Evolutionary conservation across 164 flowering plant genomes (phyloP), one percentile per base, ranked within the genome.

Genomic region (Litsea cubeba): DNA sequence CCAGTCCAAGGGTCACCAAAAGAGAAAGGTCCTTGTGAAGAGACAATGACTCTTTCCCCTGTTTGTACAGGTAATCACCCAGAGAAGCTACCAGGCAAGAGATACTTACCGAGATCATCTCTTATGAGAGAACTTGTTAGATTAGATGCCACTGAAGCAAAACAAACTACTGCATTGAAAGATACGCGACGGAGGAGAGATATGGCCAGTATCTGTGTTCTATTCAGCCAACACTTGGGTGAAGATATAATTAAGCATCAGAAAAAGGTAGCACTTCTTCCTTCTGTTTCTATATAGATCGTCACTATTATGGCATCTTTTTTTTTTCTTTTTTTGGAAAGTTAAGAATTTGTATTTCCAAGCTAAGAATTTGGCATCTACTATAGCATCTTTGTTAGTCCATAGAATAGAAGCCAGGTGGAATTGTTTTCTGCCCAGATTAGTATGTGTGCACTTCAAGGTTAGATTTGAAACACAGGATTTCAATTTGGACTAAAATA

Each of bases 171-270:
- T 74, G 25, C 80, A 17, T 40, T 58, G 23, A 88, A 87, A 74
- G 86, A 79, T 78, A 77, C 73, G n/a, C 86, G 97, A 74, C 87
- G 79, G 79, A 87, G 90, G 83, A 91, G 89, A 79, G 94, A 92
- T 65, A 80, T 87, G 76, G 57, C 84, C 73, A 80, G 64, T 76
- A 79, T 90, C 68, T 83, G 89, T 69, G 87, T 89, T 68, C 65
- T 95, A 80, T 89, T 91, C 79, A 95, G 99, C 85, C 87, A 85
- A 49, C 97, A 95, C 81, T 81, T 95, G 80, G 92, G 87, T 76
- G 94, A 83, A 17, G 91, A 90, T 78, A 78, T 86, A 70, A 75
- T 88, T 58, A 95, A 84, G 85, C 94, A 90, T 73, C 97, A 90
- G 87, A 90, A 87, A 70, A 95, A 95, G 97, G 99, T 92, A 76